phyloP scores from a whole-genome alignment of 2,329 filamentous ascomycete species.

The Geosmithia putterillii region DNA sequence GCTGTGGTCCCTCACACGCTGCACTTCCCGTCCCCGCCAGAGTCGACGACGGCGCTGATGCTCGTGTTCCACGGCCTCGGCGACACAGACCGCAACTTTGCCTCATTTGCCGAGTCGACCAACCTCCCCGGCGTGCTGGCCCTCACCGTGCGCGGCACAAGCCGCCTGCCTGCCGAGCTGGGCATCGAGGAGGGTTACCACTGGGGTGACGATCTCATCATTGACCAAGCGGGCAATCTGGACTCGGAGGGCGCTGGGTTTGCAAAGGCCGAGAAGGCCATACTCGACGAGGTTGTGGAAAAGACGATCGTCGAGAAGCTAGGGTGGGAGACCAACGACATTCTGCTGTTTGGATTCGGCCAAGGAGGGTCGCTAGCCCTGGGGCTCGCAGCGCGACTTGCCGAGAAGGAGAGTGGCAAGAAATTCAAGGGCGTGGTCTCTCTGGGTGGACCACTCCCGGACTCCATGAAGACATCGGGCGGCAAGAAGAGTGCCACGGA shows the following conservation, averaged over 20 bases:
- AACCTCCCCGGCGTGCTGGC: constrained; percentile 65
- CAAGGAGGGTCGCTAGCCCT: constrained; percentile 55
- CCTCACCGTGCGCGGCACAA: constrained; percentile 61
- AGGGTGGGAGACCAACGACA: constrained; percentile 46
- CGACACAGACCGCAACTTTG: constrained; percentile 59
- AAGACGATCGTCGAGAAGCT: constrained; percentile 39
- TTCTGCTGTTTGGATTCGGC: constrained; percentile 54
- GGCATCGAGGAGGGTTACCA: constrained; percentile 27
- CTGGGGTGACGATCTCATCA: constrained; percentile 55
- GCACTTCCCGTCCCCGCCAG: constrained; percentile 38
- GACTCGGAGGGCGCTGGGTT: constrained; percentile 55
- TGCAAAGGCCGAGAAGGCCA: constrained; percentile 26
- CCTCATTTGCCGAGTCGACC: constrained; percentile 54
- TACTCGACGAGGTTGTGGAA: constrained; percentile 38
- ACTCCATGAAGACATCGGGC: constrained; percentile 33
- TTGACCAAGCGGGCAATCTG: constrained; percentile 34
- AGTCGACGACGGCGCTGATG: constrained; percentile 61
- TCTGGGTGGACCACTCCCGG: constrained; percentile 47
- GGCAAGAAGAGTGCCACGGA: constrained; percentile 48
- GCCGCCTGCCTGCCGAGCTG: constrained; percentile 53
- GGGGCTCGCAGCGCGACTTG: constrained; percentile 31
- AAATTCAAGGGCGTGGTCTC: constrained; percentile 45
- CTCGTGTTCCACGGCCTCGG: constrained; percentile 78
- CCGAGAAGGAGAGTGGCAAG: constrained; percentile 15
- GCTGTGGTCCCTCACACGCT: constrained; percentile 29